Evolutionary conservation across 371 early-diverging fungal species (phyloP), one percentile per base, ranked within the genome.

Genomic region (Pancytospora epiphaga): DNA sequence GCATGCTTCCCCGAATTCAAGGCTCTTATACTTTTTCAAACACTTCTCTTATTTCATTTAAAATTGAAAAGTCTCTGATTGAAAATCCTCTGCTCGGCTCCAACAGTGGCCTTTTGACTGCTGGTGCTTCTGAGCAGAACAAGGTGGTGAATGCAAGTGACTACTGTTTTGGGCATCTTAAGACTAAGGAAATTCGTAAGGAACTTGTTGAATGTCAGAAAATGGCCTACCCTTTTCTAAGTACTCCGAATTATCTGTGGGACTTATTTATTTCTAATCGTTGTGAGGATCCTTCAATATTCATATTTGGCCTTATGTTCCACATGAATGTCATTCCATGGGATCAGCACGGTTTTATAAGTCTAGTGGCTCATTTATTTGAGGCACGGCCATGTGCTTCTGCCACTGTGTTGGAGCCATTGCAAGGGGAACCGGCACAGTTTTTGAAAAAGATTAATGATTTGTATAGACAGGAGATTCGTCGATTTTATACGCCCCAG

Each of bases 1-100:
- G 83, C 30, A 70, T 72, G 15, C 70, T 86, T 36, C 86, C 86
- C n/a, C 72, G 81, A 15, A 68, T 86, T 2, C 80, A 73, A 38
- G 85, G 85, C 0, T 66, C 69, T 18, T 86, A 84, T 68, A 78
- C 83, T 6, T 77, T 84, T 58, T 82, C 82, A 18, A 84, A 83
- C 33, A 80, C 79, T n/a, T 66, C 80, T 25, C 77, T 81, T 32
- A 68, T 83, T 9, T 73, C 82, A 22, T 70, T 78, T 65, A 66
- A 74, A 58, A 73, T 62, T 77, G 74, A 47, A 80, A 77, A 58
- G 12, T 61, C 61, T 1, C 34, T 71, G 2, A 12, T 76, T 0
- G 63, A 69, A 47, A 61, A 68, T 43, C 70, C 71, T 3, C 49
- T 72, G 33, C 30, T 75, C 25, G 36, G 50, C 40, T 39, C 38